These are phyloP conservation scores for Fremontodendron californicum DNA, from an alignment of 345 rosid genomes.

Conservation along the genomic window DNA sequence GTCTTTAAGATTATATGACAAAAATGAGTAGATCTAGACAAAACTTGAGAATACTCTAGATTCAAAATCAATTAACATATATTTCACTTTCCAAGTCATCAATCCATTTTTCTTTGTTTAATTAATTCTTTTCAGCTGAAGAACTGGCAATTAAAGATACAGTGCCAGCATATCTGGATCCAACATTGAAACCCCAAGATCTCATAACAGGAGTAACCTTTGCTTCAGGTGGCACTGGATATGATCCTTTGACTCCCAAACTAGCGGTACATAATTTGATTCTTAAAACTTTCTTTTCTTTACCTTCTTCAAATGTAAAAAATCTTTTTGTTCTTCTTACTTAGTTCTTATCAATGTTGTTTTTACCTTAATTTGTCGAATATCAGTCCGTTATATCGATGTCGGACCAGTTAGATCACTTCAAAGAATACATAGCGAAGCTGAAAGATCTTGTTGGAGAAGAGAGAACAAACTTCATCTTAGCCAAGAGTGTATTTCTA, in stretches of 20 bases:
- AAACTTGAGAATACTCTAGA: no score
- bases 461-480: constrained; percentile 23
- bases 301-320: background rate
- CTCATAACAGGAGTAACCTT: constrained; percentile 48
- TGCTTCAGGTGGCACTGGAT: constrained; percentile 44
- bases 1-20: no score
- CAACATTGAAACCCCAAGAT: constrained; percentile 28
- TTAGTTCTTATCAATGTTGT: background rate
- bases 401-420: constrained; percentile 34
- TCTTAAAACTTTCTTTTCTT: background rate
- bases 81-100: background rate
- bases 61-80: no score
- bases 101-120: background rate
- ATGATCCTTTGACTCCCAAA: constrained; percentile 36
- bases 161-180: constrained; percentile 45
- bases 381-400: constrained; percentile 35
- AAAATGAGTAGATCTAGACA: no score
- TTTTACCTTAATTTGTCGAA: background rate
- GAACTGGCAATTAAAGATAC: constrained; percentile 30
- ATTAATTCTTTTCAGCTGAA: constrained; percentile 21
- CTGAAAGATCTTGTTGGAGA: constrained; percentile 40
- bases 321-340: no score
- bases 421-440: constrained; percentile 38
- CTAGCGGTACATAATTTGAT: constrained; percentile 16
- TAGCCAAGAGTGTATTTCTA: constrained; percentile 24